Evolutionary conservation across 2,329 filamentous ascomycete genomes (phyloP), one percentile per base, ranked within the genome.

Genomic region (Colletotrichum tofieldiae): DNA sequence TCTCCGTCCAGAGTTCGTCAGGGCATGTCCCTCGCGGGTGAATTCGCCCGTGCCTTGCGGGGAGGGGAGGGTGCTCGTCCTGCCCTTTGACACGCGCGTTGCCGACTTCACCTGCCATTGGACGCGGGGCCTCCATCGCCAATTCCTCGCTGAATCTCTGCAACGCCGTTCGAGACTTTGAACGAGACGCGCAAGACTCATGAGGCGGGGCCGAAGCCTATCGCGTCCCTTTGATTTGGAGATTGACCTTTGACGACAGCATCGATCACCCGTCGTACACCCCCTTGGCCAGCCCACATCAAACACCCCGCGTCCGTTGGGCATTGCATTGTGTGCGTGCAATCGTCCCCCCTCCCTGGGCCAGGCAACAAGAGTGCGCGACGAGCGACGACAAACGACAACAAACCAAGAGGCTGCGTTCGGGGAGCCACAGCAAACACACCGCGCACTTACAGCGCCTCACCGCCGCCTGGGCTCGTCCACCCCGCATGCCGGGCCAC

Each of bases 91-190:
- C 60, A 52, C 51, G 41, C 51, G 39, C 51, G 41, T 20, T 45
- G 52, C 29, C 54, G 52, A 18, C n/a, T 39, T 39, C 14, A 41
- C 11, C 18, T 29, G n/a, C 52, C 37, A 55, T 66, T 65, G 67
- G 67, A 18, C 49, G 23, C 37, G 29, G 23, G 23, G 14, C 18
- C 9, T 32, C 20, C 41, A 26, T 60, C 61, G 45, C 37, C 49
- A 59, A 52, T 59, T 52, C 51, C 45, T 64, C 58, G 69, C 69
- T 64, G 65, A 54, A 72, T 68, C 67, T 54, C 26, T 47, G 47
- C 62, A 62, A 69, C 59, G 37, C 32, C 63, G 51, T 68, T 64
- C 51, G 68, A 68, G 58, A 56, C 67, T 58, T 67, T 16, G 23
- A 51, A 12, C 55, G 32, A 52, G 35, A 62, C 41, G 63, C 39